phyloP scores from a whole-genome alignment of 768 basidiomycete genomes.

The Kwoniella dejecticola region DNA sequence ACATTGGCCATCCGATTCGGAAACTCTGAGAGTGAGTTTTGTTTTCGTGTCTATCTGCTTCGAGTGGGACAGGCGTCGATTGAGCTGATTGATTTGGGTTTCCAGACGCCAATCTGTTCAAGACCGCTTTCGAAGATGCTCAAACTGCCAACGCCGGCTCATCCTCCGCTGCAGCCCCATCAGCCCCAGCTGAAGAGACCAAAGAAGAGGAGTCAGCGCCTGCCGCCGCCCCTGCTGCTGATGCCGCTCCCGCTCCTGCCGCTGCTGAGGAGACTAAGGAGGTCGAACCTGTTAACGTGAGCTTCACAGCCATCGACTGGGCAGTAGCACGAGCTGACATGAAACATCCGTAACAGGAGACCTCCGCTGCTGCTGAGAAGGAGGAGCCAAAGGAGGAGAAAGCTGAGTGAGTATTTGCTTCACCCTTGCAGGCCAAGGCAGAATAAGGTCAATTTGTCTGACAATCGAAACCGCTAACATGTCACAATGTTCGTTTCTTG shows the following conservation, averaged over 20 bases:
- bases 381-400: slow-evolving; percentile 44
- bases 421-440: too few relatives aligned
- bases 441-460: too few relatives aligned
- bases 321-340: background rate
- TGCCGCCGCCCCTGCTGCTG: slow-evolving; percentile 13
- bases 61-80: too few relatives aligned
- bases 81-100: too few relatives aligned
- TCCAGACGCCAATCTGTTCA: slow-evolving; percentile 87
- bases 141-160: slow-evolving; percentile 59
- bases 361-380: slow-evolving; percentile 33
- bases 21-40: slow-evolving; percentile 81
- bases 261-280: slow-evolving; percentile 19
- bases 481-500: background rate
- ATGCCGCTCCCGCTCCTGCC: slow-evolving; percentile 22
- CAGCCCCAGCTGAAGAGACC: slow-evolving; percentile 47
- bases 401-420: slow-evolving; percentile 39
- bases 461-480: background rate
- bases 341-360: slow-evolving; percentile 26
- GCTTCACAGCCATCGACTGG: background rate
- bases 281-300: slow-evolving; percentile 35
- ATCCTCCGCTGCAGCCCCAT: slow-evolving; percentile 7
- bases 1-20: slow-evolving; percentile 98
- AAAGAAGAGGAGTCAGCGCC: slow-evolving; percentile 59
- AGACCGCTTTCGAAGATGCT: slow-evolving; percentile 81
- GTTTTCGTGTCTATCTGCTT: background rate